Evolutionary conservation across 345 rosid species (phyloP).

Genomic region (Dipteronia sinensis): DNA sequence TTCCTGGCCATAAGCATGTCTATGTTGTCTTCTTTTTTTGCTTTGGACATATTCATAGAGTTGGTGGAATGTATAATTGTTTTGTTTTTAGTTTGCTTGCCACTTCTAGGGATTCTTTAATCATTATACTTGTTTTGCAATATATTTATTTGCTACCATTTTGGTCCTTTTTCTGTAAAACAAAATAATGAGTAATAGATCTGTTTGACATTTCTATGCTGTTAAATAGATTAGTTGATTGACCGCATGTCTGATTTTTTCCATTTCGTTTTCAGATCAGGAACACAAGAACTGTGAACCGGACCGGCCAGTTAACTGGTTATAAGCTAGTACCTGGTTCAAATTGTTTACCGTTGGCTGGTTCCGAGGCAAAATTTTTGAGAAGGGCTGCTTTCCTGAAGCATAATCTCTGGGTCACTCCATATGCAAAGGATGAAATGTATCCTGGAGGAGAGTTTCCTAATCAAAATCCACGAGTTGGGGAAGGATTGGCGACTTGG

Average conservation of each 20-base stretch:
- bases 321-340: conserved; percentile 73
- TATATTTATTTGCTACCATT: no score
- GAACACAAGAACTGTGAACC: conserved; percentile 72
- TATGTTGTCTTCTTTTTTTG: background rate
- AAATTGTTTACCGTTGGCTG: conserved; percentile 73
- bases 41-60: background rate
- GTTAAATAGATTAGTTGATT: background rate
- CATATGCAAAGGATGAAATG: conserved; percentile 57
- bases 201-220: background rate
- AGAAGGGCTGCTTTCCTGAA: conserved; percentile 73
- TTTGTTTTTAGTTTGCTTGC: no score
- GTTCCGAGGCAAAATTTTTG: conserved; percentile 64
- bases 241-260: background rate
- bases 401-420: conserved; percentile 80
- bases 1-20: background rate
- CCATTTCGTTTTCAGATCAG: conserved; percentile 43
- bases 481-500: conserved; percentile 78
- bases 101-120: no score
- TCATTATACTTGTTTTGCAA: no score
- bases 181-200: background rate
- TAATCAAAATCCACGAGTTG: conserved; percentile 73
- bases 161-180: background rate
- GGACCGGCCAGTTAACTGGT: conserved; percentile 75
- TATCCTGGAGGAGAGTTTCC: conserved; percentile 83
- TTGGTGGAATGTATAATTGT: no score